Evolutionary conservation across 257 asterid genomes (phyloP).

Genomic region (Solanum etuberosum): DNA sequence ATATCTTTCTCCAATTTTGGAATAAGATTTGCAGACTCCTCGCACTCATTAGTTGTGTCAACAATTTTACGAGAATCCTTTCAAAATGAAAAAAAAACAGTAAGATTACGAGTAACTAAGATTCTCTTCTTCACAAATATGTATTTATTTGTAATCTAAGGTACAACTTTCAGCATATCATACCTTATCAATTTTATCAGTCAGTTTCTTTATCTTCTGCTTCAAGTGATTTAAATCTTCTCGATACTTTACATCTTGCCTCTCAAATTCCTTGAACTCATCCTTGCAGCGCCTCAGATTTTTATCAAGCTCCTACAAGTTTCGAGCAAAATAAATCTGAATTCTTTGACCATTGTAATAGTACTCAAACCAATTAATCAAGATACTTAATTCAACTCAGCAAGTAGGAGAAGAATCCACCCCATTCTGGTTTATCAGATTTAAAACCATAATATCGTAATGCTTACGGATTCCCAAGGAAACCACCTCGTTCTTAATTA

Average conservation of each 20-base stretch:
- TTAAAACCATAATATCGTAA: neutral
- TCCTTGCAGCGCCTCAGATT: constrained; percentile 54
- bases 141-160: neutral
- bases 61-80: constrained; percentile 65
- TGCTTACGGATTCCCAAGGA: neutral
- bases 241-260: constrained; percentile 81
- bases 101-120: neutral
- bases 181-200: constrained; percentile 82
- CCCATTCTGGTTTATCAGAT: neutral
- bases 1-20: constrained; percentile 74
- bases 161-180: neutral
- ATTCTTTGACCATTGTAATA: neutral
- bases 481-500: neutral
- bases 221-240: constrained; percentile 80
- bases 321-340: neutral
- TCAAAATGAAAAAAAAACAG: neutral
- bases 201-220: constrained; percentile 74
- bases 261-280: constrained; percentile 86
- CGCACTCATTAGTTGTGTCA: constrained; percentile 59
- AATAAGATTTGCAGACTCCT: constrained; percentile 62
- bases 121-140: neutral
- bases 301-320: constrained; percentile 60
- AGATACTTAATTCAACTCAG: neutral
- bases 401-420: neutral
- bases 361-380: neutral